phyloP scores from a whole-genome alignment of 371 early-diverging fungal species.

The Basidiobolus meristosporus region DNA sequence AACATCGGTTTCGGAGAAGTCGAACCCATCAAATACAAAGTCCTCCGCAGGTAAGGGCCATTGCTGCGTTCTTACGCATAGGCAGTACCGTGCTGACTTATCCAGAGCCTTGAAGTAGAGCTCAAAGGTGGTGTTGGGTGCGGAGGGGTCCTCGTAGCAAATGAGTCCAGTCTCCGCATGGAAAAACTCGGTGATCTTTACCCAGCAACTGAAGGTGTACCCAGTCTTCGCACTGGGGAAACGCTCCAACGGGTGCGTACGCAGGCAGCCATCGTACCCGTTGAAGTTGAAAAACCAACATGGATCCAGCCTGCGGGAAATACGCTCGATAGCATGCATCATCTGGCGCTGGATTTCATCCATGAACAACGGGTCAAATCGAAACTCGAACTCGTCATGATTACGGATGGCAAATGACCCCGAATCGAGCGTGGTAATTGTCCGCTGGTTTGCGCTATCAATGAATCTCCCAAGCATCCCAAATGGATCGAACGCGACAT shows the following conservation, averaged over 20 bases:
- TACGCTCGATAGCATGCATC: conserved; percentile 16
- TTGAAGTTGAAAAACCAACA: conserved; percentile 17
- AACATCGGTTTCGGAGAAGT: conserved; percentile 13
- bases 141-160: conserved; percentile 14
- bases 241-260: conserved; percentile 12
- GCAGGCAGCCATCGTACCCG: conserved; percentile 10
- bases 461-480: conserved; percentile 8
- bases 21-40: conserved; percentile 17
- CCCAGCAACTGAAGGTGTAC: conserved; percentile 15
- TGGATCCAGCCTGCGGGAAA: conserved; percentile 15
- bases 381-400: conserved; percentile 5
- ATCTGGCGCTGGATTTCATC: conserved; percentile 16
- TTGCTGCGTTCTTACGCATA: conserved; percentile 18
- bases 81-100: conserved; percentile 14
- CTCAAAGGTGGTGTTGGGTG: conserved; percentile 13
- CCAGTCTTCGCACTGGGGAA: conserved; percentile 11
- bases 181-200: conserved; percentile 14
- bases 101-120: conserved; percentile 16
- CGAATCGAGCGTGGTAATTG: conserved; percentile 5
- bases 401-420: conserved; percentile 2
- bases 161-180: conserved; percentile 16
- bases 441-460: conserved; percentile 2
- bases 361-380: conserved; percentile 14
- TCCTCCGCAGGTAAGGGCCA: conserved; percentile 16
- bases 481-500: conserved; percentile 15